Base-by-base conservation (phyloP, 345 rosid species). In the Streptanthus diversifolius region DNA sequence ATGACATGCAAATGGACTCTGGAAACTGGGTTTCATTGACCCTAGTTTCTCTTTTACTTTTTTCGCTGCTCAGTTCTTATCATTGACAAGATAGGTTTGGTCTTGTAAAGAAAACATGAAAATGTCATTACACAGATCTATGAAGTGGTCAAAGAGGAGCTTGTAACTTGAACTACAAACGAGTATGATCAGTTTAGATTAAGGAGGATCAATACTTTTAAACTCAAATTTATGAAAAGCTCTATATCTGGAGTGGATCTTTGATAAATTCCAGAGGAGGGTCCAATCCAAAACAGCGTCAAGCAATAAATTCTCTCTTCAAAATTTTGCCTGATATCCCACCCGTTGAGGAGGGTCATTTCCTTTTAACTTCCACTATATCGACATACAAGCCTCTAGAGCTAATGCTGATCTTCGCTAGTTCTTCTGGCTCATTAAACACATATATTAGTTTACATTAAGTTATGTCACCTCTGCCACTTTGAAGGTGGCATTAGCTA, bases 401-500 rank as follows among this genome's bases (percentile, higher is more conserved):
- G 44, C 7, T 40, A 40, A 13, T 40, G 15, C 17, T 40, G n/a
- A 40, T 40, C 44, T 69, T 41, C 82, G 84, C 30, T 66, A 10
- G 30, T 24, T 58, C 35, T 49, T 56, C 59, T 36, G 59, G 65
- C 67, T 77, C 72, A 43, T 47, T 37, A 4, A 39, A 88, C 75
- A 18, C 90, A 85, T 14, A 76, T 81, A 52, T 75, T 82, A 13
- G 43, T 3, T 24, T 24, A 24, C 62, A 54, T 88, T 60, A 75
- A 82, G 77, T 62, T 76, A 43, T 30, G 73, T 83, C 71, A 84
- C 88, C 70, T 83, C 71, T 1, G 89, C 85, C 65, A 80, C 86
- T 64, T 74, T 62, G 24, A 81, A 76, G 35, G 82, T 82, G 45
- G 85, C 84, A 45, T 29, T 87, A 37, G 41, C 41, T 9, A 37